A percentile compares a stretch with the other conserved stretches of the same genome.
Conservation (phyloP, 1,284 basidiomycete genomes). For the Rhodotorula glutinis region DNA sequence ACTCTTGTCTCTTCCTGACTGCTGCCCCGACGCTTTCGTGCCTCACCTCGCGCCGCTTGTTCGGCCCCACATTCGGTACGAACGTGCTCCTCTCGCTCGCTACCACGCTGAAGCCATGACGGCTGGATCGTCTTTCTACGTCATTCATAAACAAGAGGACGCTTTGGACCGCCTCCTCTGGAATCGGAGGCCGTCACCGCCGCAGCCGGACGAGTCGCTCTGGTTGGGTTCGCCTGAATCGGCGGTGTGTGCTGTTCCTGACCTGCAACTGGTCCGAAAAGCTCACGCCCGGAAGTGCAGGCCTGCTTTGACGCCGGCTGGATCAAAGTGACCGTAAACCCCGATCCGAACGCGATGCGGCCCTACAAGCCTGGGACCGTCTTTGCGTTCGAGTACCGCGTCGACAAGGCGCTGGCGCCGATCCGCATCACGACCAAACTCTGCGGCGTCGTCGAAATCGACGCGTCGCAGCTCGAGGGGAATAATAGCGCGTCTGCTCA, state of each 20-base stretch:
- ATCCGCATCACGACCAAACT: neutral
- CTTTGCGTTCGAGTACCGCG: neutral
- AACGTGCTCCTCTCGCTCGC: neutral
- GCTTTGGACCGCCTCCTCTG: neutral
- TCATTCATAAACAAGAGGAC: neutral
- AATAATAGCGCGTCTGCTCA: no score
- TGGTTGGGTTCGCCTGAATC: neutral
- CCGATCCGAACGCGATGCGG: neutral
- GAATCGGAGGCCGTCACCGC: neutral
- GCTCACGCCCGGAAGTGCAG: neutral
- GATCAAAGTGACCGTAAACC: neutral
- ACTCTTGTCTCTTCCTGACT: no score
- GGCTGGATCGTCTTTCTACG: neutral
- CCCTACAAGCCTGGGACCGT: neutral
- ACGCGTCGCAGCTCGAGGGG: neutral
- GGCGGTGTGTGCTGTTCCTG: neutral
- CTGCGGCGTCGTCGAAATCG: neutral
- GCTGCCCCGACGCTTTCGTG: no score
- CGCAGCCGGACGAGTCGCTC: neutral
- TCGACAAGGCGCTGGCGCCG: neutral
- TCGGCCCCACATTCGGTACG: no score
- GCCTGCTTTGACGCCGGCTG: neutral
- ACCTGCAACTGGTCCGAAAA: neutral
- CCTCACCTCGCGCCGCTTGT: no score
- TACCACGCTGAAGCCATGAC: no score